phyloP scores from a whole-genome alignment of 164 flowering plant genomes.

The Cinnamomum micranthum region DNA sequence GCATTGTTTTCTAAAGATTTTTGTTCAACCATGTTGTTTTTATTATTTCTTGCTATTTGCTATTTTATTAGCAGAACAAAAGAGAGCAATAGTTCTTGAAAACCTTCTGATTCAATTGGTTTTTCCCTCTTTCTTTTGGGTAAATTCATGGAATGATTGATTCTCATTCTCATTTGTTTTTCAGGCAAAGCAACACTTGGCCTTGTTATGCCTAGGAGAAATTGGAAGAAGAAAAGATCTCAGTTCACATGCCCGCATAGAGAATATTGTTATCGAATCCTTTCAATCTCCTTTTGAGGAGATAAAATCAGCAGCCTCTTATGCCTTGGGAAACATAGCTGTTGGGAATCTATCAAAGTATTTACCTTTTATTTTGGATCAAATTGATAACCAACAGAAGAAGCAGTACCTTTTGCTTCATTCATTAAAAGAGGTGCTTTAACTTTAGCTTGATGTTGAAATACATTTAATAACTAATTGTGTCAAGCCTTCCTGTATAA shows the following conservation, averaged over 20 bases:
- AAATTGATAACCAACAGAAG: slow-evolving; percentile 98
- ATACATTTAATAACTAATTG: background rate
- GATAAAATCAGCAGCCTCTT: slow-evolving; percentile 98
- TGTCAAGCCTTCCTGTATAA: background rate
- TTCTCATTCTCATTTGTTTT: slow-evolving; percentile 9
- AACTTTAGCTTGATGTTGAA: slow-evolving; percentile 5
- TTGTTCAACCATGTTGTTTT: too few species aligned
- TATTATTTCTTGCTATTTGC: too few species aligned
- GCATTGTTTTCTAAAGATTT: too few species aligned
- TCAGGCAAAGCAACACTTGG: slow-evolving; percentile 91
- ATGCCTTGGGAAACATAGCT: slow-evolving; percentile 98
- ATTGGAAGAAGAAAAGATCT: slow-evolving; percentile 96
- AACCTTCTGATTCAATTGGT: background rate
- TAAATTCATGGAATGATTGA: background rate
- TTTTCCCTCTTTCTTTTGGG: background rate
- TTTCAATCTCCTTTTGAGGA: slow-evolving; percentile 98
- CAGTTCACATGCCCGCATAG: slow-evolving; percentile 77
- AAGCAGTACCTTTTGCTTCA: slow-evolving; percentile 95
- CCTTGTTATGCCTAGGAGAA: slow-evolving; percentile 94
- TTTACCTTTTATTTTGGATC: slow-evolving; percentile 91
- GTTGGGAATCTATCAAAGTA: slow-evolving; percentile 93
- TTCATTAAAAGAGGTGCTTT: slow-evolving; percentile 87
- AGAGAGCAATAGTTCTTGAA: background rate
- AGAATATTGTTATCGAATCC: slow-evolving; percentile 90
- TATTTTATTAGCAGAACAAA: background rate